Percentiles rank a stretch among this genome's conserved stretches.
phyloP scores from a whole-genome alignment of 2,329 filamentous ascomycete species.

The Aureobasidium musti region DNA sequence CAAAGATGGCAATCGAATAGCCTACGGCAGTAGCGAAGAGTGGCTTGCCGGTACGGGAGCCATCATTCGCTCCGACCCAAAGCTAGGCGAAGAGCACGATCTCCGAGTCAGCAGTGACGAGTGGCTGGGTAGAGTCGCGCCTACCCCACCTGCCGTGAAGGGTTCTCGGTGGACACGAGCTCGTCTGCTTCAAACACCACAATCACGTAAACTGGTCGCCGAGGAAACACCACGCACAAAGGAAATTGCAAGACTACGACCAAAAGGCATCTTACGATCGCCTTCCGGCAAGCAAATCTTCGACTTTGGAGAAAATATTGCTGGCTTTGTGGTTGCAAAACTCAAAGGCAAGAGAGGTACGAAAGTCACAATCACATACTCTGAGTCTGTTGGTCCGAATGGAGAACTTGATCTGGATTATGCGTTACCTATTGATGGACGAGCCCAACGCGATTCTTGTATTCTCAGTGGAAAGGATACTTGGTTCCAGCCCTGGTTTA shows the following conservation, averaged over 20 bases:
- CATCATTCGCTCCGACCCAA: constrained; percentile 17
- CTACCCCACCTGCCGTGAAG: background rate
- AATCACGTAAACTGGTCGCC: constrained; percentile 12
- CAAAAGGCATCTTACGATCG: constrained; percentile 17
- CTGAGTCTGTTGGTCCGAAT: background rate
- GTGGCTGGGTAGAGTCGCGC: background rate
- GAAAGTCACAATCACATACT: constrained; percentile 14
- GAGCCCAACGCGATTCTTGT: constrained; percentile 8
- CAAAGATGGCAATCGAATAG: constrained; percentile 24
- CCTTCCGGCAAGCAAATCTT: constrained; percentile 25
- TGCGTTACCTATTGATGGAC: background rate
- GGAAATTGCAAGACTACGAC: constrained; percentile 6
- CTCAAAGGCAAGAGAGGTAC: constrained; percentile 2
- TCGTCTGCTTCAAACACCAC: background rate
- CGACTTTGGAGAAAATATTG: constrained; percentile 24
- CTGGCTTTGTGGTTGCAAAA: constrained; percentile 16
- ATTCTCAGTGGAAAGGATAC: constrained; percentile 10
- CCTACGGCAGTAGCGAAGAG: constrained; percentile 14
- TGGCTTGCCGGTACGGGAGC: constrained; percentile 20
- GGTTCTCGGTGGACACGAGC: constrained; percentile 17
- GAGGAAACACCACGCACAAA: constrained; percentile 26
- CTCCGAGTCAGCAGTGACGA: constrained; percentile 13
- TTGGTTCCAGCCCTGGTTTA: constrained; percentile 24
- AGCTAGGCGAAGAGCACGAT: constrained; percentile 20
- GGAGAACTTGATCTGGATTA: constrained; percentile 20